Base-by-base conservation (phyloP, 2,329 filamentous ascomycete species). In the Plenodomus lindquistii region DNA sequence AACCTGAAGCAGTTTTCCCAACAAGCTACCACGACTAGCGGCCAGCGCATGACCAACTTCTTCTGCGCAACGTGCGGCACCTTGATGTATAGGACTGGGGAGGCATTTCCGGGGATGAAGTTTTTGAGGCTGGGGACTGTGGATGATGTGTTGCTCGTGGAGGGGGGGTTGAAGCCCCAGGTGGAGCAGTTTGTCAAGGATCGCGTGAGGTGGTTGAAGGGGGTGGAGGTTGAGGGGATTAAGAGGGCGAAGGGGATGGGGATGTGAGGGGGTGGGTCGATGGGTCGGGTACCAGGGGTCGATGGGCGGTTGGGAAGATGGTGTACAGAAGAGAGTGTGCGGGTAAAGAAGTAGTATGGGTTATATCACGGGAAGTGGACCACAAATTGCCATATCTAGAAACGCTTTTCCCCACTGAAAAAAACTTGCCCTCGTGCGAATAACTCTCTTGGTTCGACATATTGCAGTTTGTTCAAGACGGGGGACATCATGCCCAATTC, bases 1-100 rank as follows among this genome's bases (percentile, higher is more conserved):
- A 77, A 77, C 11, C 71, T 85, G 3, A 79, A 62, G 22, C 54
- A 57, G 0, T 85, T 69, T 38, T 49, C 55, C 4, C 77, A 84
- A 24, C 35, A 24, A 1, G 37, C 42, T 1, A 64, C 59, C 8
- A 42, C 45, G 3, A 39, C 43, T 2, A 42, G 37, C 1, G 42
- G 48, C 0, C 38, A 50, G 1, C 22, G 18, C 40, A 87, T 87
- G 84, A 80, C 79, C 8, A 86, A 87, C 62, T 73, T 75, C 60
- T 87, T 87, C 67, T 87, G 85, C 57, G 70, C 62, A 0, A 79
- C 73, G 0, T 87, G 84, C 60, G 84, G 85, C 1, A 79, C 79
- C 0, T 75, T 86, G 2, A 79, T 87, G 81, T 86, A 85, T 57
- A 76, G 84, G 1, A 65, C 75, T 15, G 70, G 77, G 7, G 58